These are phyloP conservation scores for Plasmodium gonderi DNA, from an alignment of 169 alveolate genomes.

Conservation along the genomic window DNA sequence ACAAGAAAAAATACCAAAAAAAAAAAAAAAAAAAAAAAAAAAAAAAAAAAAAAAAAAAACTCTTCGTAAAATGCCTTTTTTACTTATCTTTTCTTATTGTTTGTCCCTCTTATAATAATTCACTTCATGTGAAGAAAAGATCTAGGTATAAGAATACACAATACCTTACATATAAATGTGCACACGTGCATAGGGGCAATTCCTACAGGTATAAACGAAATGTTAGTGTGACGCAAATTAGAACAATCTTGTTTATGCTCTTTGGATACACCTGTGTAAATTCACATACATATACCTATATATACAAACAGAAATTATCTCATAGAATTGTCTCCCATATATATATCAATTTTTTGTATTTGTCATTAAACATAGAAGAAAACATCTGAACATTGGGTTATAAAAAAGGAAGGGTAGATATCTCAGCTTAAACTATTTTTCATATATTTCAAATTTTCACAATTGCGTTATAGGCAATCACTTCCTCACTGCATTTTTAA, in stretches of 20 bases:
- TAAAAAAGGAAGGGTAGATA: background rate
- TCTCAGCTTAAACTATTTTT: background rate
- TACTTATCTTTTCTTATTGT: background rate
- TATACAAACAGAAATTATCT: background rate
- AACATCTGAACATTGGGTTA: background rate
- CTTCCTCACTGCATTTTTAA: too few species aligned
- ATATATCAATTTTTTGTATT: background rate
- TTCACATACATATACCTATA: background rate
- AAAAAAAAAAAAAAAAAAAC: constrained; percentile 6
- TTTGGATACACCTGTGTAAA: background rate
- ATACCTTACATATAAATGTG: background rate
- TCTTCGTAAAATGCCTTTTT: background rate
- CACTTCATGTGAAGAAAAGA: background rate
- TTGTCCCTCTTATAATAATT: background rate
- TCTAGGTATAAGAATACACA: background rate
- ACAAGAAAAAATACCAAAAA: too few species aligned
- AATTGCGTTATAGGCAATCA: background rate
- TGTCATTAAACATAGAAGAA: background rate
- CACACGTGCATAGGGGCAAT: background rate
- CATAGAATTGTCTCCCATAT: background rate
- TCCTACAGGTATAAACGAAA: background rate
- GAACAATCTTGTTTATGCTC: background rate
- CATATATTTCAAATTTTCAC: background rate
- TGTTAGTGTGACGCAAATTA: background rate
- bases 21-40: background rate